These are phyloP conservation scores for Zoysia matrella DNA, from an alignment of 202 grass and related monocot species.

Conservation along the genomic window DNA sequence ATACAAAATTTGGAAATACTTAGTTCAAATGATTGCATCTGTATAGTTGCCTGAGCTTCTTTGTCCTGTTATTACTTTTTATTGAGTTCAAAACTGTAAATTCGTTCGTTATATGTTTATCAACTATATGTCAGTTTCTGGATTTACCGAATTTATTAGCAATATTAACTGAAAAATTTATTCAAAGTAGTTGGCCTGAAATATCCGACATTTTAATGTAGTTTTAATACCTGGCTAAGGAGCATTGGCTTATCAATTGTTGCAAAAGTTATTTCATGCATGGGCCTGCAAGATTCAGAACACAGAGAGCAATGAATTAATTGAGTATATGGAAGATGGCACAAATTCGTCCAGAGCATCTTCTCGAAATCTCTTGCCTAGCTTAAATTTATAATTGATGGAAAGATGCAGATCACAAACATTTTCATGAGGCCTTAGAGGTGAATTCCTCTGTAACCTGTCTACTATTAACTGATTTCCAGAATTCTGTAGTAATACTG, in stretches of 20 bases:
- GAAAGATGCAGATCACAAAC: background rate
- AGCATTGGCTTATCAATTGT: conserved; percentile 82
- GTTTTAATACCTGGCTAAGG: conserved; percentile 66
- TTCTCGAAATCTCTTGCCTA: background rate
- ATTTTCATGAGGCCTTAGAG: background rate
- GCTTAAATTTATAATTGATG: background rate
- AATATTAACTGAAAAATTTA: background rate
- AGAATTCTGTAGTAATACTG: background rate
- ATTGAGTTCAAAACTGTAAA: background rate
- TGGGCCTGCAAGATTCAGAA: conserved; percentile 64
- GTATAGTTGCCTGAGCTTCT: background rate
- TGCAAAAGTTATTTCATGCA: conserved; percentile 92
- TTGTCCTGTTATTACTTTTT: background rate
- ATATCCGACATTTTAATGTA: background rate
- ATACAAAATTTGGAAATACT: conserved; percentile 8
- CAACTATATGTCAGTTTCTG: background rate
- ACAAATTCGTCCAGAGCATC: background rate
- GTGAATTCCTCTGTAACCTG: no score
- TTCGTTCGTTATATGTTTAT: no score
- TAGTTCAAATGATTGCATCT: conserved; percentile 1
- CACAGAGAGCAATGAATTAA: conserved; percentile 1
- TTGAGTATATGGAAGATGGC: background rate
- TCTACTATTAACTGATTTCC: background rate
- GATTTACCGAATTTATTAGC: background rate
- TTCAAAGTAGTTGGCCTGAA: background rate